Conservation (phyloP, 768 basidiomycete genomes). For the Hirschioporus abietinus region DNA sequence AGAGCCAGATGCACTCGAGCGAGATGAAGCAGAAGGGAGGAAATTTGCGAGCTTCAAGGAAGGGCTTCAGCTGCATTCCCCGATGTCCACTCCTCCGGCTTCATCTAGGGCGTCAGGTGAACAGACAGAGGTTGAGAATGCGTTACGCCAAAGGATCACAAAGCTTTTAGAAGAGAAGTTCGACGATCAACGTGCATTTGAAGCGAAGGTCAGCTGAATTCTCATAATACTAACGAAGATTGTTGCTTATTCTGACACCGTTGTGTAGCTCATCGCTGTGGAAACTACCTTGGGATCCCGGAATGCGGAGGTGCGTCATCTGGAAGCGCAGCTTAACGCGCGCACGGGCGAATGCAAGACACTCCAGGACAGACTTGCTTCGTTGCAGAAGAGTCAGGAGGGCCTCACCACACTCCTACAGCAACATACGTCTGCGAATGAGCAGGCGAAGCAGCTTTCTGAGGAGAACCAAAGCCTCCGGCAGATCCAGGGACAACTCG, state of each 20-base stretch:
- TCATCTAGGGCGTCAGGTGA: neutral
- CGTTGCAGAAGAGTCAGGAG: conserved; percentile 3
- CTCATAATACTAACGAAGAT: neutral
- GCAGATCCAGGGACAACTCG: neutral
- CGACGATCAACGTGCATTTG: neutral
- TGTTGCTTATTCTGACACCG: neutral
- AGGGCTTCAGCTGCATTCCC: conserved; percentile 6
- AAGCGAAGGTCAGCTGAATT: neutral
- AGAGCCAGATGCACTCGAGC: neutral
- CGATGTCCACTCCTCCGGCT: neutral
- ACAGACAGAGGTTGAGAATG: neutral
- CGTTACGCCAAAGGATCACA: neutral
- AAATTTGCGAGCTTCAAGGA: conserved; percentile 11
- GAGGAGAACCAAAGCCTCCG: neutral
- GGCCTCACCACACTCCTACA: neutral
- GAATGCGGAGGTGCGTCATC: neutral
- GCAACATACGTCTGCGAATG: neutral
- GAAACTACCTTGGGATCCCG: neutral
- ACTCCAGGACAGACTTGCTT: neutral
- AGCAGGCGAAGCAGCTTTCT: neutral
- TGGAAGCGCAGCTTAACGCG: neutral
- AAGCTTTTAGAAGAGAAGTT: neutral
- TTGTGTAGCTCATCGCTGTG: neutral
- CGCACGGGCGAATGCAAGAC: neutral
- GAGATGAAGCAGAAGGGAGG: conserved; percentile 5